phyloP scores from a whole-genome alignment of 306 rosid species.

The Prunus persica region DNA sequence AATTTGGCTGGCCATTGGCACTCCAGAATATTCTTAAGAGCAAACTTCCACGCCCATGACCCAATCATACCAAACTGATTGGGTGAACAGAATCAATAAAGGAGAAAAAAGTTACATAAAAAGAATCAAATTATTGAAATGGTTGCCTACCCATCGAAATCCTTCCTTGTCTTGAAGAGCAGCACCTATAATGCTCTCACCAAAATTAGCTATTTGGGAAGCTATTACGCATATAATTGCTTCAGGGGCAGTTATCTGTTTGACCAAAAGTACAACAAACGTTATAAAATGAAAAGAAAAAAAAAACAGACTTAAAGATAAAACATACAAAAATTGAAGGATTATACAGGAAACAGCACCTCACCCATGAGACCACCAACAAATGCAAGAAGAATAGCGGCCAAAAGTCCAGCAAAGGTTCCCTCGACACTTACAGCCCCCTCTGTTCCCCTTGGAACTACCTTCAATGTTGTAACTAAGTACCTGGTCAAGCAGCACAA shows the following conservation, averaged over 20 bases:
- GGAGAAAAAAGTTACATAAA: background rate
- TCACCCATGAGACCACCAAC: conserved; percentile 63
- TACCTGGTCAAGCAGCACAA: conserved; percentile 51
- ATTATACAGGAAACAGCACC: conserved; percentile 45
- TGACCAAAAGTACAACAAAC: conserved; percentile 9
- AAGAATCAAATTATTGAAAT: conserved; percentile 3
- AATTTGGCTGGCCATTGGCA: background rate
- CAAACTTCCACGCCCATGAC: background rate
- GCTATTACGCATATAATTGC: conserved; percentile 81
- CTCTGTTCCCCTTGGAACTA: conserved; percentile 97
- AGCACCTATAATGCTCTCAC: conserved; percentile 97
- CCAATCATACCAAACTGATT: background rate
- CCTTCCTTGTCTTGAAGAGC: conserved; percentile 92
- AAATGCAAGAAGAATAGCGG: conserved; percentile 65
- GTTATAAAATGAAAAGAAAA: background rate
- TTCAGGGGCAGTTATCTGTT: conserved; percentile 64
- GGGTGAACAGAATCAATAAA: background rate
- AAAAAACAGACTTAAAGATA: background rate
- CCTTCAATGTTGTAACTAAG: conserved; percentile 79
- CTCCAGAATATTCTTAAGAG: background rate
- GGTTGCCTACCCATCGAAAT: conserved; percentile 72
- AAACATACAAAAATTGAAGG: background rate
- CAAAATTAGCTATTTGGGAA: conserved; percentile 91
- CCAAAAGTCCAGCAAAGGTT: conserved; percentile 89
- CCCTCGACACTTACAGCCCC: conserved; percentile 97